Base-by-base conservation (phyloP, 371 early-diverging fungal genomes). In the Dichotomocladium elegans region DNA sequence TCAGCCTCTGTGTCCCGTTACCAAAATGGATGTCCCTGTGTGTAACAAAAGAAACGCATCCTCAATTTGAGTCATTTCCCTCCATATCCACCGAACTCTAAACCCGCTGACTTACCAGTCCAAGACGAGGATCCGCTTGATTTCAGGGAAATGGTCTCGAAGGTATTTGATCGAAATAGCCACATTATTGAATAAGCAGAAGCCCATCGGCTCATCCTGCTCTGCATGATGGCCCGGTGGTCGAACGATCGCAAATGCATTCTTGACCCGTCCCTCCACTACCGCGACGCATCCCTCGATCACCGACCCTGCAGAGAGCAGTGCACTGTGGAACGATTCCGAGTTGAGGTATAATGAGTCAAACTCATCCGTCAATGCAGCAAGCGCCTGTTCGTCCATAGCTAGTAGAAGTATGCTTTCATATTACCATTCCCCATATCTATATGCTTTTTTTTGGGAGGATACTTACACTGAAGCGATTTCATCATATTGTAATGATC, bases 201-300 rank as follows among this genome's bases (percentile, higher is more conserved):
- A 96, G 0, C 96, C 96, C 84, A 72, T 77, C 15, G 82, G 79
- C 17, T 75, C 64, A 43, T 85, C 76, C 1, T 61, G 52, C 52
- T 91, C 91, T 0, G 96, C 93, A 68, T 95, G 96, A 69, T 96
- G 96, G 5, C 95, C 95, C 7, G 92, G 92, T 8, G 91, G 92
- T 54, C 95, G 71, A 35, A 94, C 81, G 40, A 93, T 81, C 2
- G 95, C 95, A 58, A 96, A 74, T 3, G 90, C 94, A 60, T 91
- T 90, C n/a, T 71, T 57, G 10, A 93, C 72, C 31, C 69, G 57
- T 22, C 86, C 82, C 0, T 41, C 50, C 11, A 80, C 79, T 1
- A 96, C 88, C 4, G 84, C 84, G n/a, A 77, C 70, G 47, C 89
- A 82, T 4, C 87, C 64, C 29, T 88, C 80, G 45, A 93, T 79